Evolutionary conservation across 768 basidiomycete genomes (phyloP).

Genomic region (Agrocybe praecox): DNA sequence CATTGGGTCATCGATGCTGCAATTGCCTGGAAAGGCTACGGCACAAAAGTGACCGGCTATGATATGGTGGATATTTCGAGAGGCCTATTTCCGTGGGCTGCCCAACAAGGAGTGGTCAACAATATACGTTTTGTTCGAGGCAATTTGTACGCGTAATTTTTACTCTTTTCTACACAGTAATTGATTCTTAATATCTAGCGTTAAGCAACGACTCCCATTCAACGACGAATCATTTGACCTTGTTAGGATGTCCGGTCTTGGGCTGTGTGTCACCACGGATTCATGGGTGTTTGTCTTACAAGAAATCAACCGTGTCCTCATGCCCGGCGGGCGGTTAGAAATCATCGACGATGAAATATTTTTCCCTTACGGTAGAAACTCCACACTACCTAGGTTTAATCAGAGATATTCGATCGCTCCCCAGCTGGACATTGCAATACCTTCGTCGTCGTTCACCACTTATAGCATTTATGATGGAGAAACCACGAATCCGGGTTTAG

Average conservation of each 20-base stretch:
- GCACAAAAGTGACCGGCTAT: slow-evolving; percentile 58
- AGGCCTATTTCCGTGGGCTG: slow-evolving; percentile 35
- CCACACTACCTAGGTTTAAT: slow-evolving; percentile 6
- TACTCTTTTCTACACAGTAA: background rate
- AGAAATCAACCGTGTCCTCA: slow-evolving; percentile 65
- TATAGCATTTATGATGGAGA: slow-evolving; percentile 24
- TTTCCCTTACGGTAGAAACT: slow-evolving; percentile 53
- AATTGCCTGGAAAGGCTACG: slow-evolving; percentile 54
- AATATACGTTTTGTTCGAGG: slow-evolving; percentile 57
- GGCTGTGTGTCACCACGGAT: slow-evolving; percentile 56
- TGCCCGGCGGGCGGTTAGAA: slow-evolving; percentile 64
- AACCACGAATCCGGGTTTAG: slow-evolving; percentile 25
- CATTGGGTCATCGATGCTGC: slow-evolving; percentile 70
- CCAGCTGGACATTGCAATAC: slow-evolving; percentile 24
- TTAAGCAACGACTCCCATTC: slow-evolving; percentile 64
- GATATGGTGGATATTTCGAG: slow-evolving; percentile 54
- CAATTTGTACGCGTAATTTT: slow-evolving; percentile 59
- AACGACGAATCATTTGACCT: slow-evolving; percentile 62
- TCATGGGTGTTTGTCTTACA: slow-evolving; percentile 61
- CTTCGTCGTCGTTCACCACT: slow-evolving; percentile 26
- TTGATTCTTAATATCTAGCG: slow-evolving; percentile 32
- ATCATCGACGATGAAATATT: slow-evolving; percentile 69
- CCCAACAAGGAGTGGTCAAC: slow-evolving; percentile 30
- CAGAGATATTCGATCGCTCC: slow-evolving; percentile 17
- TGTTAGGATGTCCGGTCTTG: slow-evolving; percentile 72